Base-by-base conservation (phyloP, 345 rosid species). In the Fremontodendron californicum region DNA sequence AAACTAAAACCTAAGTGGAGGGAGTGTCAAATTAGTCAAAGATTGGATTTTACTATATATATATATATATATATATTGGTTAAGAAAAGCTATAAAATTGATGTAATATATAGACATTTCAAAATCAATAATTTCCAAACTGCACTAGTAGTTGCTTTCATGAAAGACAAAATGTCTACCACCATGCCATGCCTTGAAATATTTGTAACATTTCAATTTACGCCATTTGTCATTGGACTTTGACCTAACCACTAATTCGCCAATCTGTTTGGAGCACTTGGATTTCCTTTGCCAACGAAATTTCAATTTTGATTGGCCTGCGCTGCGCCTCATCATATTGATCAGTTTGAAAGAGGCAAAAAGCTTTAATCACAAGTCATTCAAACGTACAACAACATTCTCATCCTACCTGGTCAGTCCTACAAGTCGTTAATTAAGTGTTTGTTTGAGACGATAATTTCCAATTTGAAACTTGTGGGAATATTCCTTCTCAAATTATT, bases 371-470 rank as follows among this genome's bases (percentile, higher is more conserved):
- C n/a, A n/a, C 35, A 66, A 66, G 48, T n/a, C 71, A 37, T 66
- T 66, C 40, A 27, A 61, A 1, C 73, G 31, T 68, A 37, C 65
- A 62, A 71, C 65, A 71, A 71, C 49, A 52, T 60, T 58, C 82
- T 76, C 39, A 63, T 8, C 8, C 71, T 2, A 69, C 4, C 51
- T 46, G 3, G 58, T 12, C 9, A 45, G 48, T 45, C 48, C 48
- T 45, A 45, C 48, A 70, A 61, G 39, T 9, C 62, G 75, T 23
- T 40, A 9, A 52, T 54, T 8, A 43, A 43, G 15, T 43, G 12
- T 43, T 43, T 76, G 77, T 46, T 80, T 71, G 29, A 25, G 73
- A 80, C 77, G 39, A 65, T 3, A 71, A 49, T 46, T 21, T 29
- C 23, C 63, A 61, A 39, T 37, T 49, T 35, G 51, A 78, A 42